A percentile compares a stretch with the other conserved stretches of the same genome.
Conservation (phyloP, 805 yeast species). For the Vanderwaltozyma verrucispora region DNA sequence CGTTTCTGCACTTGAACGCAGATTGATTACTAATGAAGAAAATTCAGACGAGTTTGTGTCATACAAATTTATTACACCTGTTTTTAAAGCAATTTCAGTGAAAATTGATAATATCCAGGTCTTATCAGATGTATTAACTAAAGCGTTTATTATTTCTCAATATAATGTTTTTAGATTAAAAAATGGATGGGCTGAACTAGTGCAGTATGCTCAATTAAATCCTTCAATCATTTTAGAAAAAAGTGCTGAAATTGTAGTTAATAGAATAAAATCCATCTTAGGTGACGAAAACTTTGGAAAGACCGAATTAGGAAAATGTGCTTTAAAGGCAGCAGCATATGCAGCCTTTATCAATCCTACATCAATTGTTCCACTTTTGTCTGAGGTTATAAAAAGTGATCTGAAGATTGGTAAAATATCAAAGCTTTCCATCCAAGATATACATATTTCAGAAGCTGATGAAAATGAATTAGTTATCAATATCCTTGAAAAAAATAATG, state of each 20-base stretch:
- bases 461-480: constrained; percentile 66
- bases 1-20: constrained; percentile 32
- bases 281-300: constrained; percentile 7
- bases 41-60: constrained; percentile 16
- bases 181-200: constrained; percentile 72
- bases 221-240: constrained; percentile 46
- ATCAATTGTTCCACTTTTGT: constrained; percentile 41
- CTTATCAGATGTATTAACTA: constrained; percentile 29
- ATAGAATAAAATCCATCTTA: constrained; percentile 13
- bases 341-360: constrained; percentile 52
- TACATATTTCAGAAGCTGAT: constrained; percentile 54
- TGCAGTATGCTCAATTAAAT: constrained; percentile 48
- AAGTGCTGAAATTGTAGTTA: constrained; percentile 16
- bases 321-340: constrained; percentile 42
- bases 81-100: constrained; percentile 32
- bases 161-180: constrained; percentile 29
- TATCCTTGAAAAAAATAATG: constrained; percentile 40
- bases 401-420: constrained; percentile 31
- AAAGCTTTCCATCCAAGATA: constrained; percentile 37
- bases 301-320: constrained; percentile 31
- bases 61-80: constrained; percentile 27
- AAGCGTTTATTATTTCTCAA: constrained; percentile 37
- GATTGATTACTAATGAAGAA: constrained; percentile 11
- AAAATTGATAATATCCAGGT: constrained; percentile 17
- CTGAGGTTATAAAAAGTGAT: constrained; percentile 34